Base-by-base conservation (phyloP, 371 early-diverging fungal species). In the Zancudomyces culisetae region DNA sequence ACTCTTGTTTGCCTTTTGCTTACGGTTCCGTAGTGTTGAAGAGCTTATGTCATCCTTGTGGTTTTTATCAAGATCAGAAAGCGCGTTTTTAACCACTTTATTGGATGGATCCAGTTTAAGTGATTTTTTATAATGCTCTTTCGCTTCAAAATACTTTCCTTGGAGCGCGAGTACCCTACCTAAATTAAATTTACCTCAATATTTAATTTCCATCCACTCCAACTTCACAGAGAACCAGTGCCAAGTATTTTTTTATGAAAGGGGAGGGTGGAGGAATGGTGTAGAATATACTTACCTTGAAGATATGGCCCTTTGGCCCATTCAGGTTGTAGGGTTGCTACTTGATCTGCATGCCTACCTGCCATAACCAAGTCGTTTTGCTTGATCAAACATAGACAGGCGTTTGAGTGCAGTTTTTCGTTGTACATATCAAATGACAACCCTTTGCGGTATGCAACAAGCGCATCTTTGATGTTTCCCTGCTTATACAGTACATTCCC, bases 301-400 rank as follows among this genome's bases (percentile, higher is more conserved):
- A 66, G 55, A 29, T 66, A 66, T 27, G 66, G 64, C 0, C 66
- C 66, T 51, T 66, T 66, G 47, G 57, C 66, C 66, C 66, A 66
- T 6, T 46, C 39, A n/a, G 66, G 68, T 23, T 68, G 63, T 22
- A 66, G 55, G 18, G 55, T 55, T 27, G 63, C 66, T 27, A 66
- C 66, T 51, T 66, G 66, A 19, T 67, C 66, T 21, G 66, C 66
- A 45, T 66, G 70, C 49, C 61, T 68, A 43, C 61, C 43, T 2
- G 66, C 66, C 45, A 68, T 66, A 3, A 60, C 6, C 53, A 54
- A 66, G 30, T 60, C 54, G 47, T 51, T 54, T 27, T 66, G 57
- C 49, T 69, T 62, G 4, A 66, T 60, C 45, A 66, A 49, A 46
- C 68, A 35, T 64, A 66, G 58, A 12, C 66, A 66, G n/a, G 68